Conservation (phyloP, 2,329 filamentous ascomycete genomes). For the Diplocarpon mali region DNA sequence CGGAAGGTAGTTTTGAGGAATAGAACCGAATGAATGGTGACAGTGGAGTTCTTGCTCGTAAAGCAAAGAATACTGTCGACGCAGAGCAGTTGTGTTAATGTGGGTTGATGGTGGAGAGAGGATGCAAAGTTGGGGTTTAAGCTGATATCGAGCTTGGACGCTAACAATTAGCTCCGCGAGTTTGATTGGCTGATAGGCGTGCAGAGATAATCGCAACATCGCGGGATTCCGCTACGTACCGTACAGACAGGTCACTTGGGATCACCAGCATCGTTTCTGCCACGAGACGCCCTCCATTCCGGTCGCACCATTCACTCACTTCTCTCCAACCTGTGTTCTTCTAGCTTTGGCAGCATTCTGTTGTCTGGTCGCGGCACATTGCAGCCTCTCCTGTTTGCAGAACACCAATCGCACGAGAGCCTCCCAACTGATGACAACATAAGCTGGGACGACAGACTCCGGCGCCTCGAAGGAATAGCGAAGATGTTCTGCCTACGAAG, state of each 20-base stretch:
- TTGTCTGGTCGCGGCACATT: no score
- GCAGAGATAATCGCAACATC: no score
- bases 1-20: conserved; percentile 3
- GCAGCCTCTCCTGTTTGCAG: background rate
- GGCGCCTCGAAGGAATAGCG: conserved; percentile 4
- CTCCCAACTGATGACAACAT: background rate
- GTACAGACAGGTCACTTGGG: no score
- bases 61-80: conserved; percentile 7
- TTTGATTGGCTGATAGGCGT: conserved; percentile 1
- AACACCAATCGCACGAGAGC: background rate
- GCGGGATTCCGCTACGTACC: no score
- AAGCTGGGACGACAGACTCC: conserved; percentile 2
- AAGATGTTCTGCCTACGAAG: conserved; percentile 53
- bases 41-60: conserved; percentile 3
- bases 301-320: no score
- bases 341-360: no score
- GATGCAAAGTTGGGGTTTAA: conserved; percentile 2
- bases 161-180: background rate
- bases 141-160: conserved; percentile 3
- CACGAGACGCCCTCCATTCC: no score
- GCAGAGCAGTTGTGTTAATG: background rate
- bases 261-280: no score
- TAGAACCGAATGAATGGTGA: conserved; percentile 2
- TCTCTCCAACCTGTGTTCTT: no score
- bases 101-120: conserved; percentile 1